Percentiles rank a stretch among this genome's conserved stretches.
phyloP scores from a whole-genome alignment of 108 stramenopile genomes.

The Pseudonitzschia pungens region DNA sequence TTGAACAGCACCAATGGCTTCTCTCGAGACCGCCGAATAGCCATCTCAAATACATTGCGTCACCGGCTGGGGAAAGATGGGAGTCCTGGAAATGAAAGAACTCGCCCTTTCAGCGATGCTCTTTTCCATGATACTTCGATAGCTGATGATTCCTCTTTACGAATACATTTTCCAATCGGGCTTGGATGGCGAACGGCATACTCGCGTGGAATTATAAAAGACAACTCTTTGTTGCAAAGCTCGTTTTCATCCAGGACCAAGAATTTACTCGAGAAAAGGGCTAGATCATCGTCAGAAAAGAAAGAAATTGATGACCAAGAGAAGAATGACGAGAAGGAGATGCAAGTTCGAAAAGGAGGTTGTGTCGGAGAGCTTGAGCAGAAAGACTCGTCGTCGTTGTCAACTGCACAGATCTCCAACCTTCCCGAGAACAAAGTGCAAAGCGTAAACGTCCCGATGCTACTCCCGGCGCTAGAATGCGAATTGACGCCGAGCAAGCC shows the following conservation, averaged over 20 bases:
- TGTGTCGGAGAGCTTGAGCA: not conserved
- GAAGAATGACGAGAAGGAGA: not conserved
- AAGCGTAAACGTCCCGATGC: not conserved
- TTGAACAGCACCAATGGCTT: constrained; percentile 53
- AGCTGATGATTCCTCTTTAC: constrained; percentile 13
- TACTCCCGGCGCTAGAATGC: not conserved
- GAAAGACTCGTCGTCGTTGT: constrained; percentile 7
- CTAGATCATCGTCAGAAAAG: not conserved
- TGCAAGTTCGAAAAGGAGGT: not conserved
- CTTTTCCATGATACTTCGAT: constrained; percentile 37
- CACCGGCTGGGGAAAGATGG: constrained; percentile 26
- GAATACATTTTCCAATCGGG: constrained; percentile 46
- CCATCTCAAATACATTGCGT: constrained; percentile 9
- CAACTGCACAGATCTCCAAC: not conserved
- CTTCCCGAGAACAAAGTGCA: not conserved
- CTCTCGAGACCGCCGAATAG: constrained; percentile 39
- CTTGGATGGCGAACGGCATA: constrained; percentile 65
- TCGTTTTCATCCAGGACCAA: constrained; percentile 12
- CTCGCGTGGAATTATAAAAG: constrained; percentile 53
- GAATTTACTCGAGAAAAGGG: constrained; percentile 2
- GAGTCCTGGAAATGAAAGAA: constrained; percentile 34
- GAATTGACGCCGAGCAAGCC: not conserved
- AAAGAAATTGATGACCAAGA: constrained; percentile 2
- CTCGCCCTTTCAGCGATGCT: constrained; percentile 60
- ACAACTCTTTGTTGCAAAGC: constrained; percentile 17